Base-by-base conservation (phyloP, 208 protist species). In the Naegleria lovaniensis region DNA sequence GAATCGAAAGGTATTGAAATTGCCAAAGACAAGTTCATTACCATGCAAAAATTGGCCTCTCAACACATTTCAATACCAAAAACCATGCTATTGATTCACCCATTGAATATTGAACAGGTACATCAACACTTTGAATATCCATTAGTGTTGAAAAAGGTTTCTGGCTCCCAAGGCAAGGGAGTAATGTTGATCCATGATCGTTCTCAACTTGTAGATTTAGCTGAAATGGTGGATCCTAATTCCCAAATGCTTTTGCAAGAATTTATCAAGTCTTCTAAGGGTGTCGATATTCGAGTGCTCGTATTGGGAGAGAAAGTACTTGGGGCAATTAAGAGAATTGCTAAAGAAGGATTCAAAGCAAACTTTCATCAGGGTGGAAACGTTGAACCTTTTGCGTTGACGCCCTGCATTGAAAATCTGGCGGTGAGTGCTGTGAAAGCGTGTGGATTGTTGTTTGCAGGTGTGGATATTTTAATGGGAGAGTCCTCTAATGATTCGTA, bases 311-410 rank as follows among this genome's bases (percentile, higher is more conserved):
- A 41, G 40, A 59, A 40, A 29, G 48, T 40, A 22, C 39, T 89
- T 89, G 85, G 85, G 6, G 43, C n/a, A 67, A 89, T 89, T 33
- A 89, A 67, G 43, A 55, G 85, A 67, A 0, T 38, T 75, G 43
- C 85, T 38, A 89, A 38, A 19, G 39, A 58, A 19, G 85, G 85
- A 25, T 89, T 67, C 29, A 89, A 89, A 40, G 41, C 85, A 6
- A 89, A 89, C 40, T 89, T 67, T 67, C 51, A 52, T 89, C 85
- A 89, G 25, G 85, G 85, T 39, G 85, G 48, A 22, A 67, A 15
- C 3, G 43, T 59, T 0, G 51, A 89, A 41, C 43, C 6, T 40
- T 19, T 89, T 38, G 9, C 36, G 25, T 0, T 89, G 4, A 25
- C 0, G 11, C 11, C 6, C 16, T 41, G 2, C 9, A 4, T 89